These are phyloP conservation scores for Lipomyces orientalis DNA, from an alignment of 805 yeast genomes.

Conservation along the genomic window DNA sequence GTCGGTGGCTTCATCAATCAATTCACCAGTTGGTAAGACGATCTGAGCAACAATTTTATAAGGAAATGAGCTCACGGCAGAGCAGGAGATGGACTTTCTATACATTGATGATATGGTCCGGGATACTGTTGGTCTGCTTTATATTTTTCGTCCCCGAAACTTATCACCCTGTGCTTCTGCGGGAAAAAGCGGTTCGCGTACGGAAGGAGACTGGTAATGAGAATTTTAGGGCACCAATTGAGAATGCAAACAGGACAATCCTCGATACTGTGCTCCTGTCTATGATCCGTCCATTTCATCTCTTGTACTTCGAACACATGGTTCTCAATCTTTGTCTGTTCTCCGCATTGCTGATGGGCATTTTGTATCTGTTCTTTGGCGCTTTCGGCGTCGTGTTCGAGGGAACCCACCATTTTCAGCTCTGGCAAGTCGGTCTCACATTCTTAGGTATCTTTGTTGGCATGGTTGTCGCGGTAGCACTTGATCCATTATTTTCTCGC, in stretches of 20 bases:
- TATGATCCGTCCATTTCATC: slow-evolving; percentile 50
- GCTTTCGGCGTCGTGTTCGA: slow-evolving; percentile 63
- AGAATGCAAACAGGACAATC: slow-evolving; percentile 73
- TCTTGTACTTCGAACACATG: slow-evolving; percentile 60
- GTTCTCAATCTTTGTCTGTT: slow-evolving; percentile 58
- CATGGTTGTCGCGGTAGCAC: slow-evolving; percentile 43
- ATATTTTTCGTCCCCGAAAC: slow-evolving; percentile 53
- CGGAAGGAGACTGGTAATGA: slow-evolving; percentile 81
- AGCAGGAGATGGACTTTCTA: slow-evolving; percentile 72
- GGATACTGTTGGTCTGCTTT: slow-evolving; percentile 47
- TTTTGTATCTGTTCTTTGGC: slow-evolving; percentile 63
- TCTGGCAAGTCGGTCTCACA: slow-evolving; percentile 55
- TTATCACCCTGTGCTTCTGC: slow-evolving; percentile 57
- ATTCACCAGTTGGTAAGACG: slow-evolving; percentile 56
- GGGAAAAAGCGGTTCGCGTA: slow-evolving; percentile 65
- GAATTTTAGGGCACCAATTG: slow-evolving; percentile 90
- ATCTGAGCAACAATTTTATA: slow-evolving; percentile 54
- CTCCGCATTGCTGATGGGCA: slow-evolving; percentile 58
- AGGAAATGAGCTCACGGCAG: slow-evolving; percentile 51
- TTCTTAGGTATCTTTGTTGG: slow-evolving; percentile 59
- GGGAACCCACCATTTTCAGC: slow-evolving; percentile 54
- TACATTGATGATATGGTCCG: slow-evolving; percentile 49
- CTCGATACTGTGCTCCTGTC: slow-evolving; percentile 73
- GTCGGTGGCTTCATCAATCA: slow-evolving; percentile 59
- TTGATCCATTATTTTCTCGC: slow-evolving; percentile 58